These are phyloP conservation scores for Jackrogersella multiformis DNA, from an alignment of 495 filamentous ascomycete genomes.

Conservation along the genomic window DNA sequence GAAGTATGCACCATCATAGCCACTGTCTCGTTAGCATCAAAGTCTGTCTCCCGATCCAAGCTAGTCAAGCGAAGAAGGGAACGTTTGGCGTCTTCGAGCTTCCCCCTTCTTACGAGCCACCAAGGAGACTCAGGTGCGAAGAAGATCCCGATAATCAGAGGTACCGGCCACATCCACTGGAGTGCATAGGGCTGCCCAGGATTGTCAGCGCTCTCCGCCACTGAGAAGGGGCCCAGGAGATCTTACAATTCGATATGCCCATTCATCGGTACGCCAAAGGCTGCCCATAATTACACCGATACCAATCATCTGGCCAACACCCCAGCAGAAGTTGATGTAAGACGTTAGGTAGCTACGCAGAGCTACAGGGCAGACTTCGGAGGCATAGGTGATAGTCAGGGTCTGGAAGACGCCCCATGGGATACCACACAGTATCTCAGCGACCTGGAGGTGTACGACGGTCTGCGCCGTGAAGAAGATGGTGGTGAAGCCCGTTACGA, in stretches of 20 bases:
- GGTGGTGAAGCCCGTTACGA: slow-evolving; percentile 73
- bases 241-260: slow-evolving; percentile 68
- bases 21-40: slow-evolving; percentile 78
- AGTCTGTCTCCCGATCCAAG: slow-evolving; percentile 63
- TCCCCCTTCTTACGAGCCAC: slow-evolving; percentile 82
- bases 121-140: slow-evolving; percentile 82
- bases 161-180: slow-evolving; percentile 89
- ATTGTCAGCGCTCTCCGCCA: slow-evolving; percentile 12
- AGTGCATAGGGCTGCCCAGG: slow-evolving; percentile 67
- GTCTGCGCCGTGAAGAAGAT: slow-evolving; percentile 82
- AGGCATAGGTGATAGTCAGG: slow-evolving; percentile 79
- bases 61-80: slow-evolving; percentile 74
- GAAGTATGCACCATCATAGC: slow-evolving; percentile 88
- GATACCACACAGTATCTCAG: slow-evolving; percentile 80
- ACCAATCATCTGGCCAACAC: slow-evolving; percentile 77
- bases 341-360: slow-evolving; percentile 79
- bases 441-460: slow-evolving; percentile 72
- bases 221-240: background rate
- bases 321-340: slow-evolving; percentile 87
- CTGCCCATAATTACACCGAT: slow-evolving; percentile 77
- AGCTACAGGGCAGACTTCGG: slow-evolving; percentile 78
- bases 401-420: slow-evolving; percentile 87
- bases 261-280: slow-evolving; percentile 56
- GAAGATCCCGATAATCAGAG: slow-evolving; percentile 73
- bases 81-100: slow-evolving; percentile 71